A percentile compares a stretch with the other conserved stretches of the same genome.
Conservation (phyloP, 2,329 filamentous ascomycete genomes). For the Scleromitrula shiraiana region DNA sequence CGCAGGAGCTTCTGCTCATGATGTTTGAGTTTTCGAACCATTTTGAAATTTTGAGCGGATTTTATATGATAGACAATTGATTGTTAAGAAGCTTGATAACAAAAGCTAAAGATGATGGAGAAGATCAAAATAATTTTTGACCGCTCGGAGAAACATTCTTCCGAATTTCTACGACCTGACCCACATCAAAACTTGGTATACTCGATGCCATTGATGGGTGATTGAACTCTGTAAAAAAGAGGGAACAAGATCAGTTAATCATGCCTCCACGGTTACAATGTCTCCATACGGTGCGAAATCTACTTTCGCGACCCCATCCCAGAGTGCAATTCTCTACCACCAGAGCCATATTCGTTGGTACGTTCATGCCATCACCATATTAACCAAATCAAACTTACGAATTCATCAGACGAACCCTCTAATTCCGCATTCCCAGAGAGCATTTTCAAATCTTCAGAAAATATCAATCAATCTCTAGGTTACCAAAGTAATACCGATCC, state of each 20-base stretch:
- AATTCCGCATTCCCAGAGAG: background rate
- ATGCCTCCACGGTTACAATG: slow-evolving; percentile 27
- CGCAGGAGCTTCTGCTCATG: slow-evolving; percentile 92
- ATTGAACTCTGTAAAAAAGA: too few species aligned
- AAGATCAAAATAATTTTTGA: slow-evolving; percentile 2
- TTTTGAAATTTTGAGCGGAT: slow-evolving; percentile 38
- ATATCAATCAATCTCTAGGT: too few species aligned
- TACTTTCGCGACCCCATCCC: slow-evolving; percentile 8
- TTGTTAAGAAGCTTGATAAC: background rate
- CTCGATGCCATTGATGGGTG: too few species aligned
- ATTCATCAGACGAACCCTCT: background rate
- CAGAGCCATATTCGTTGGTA: slow-evolving; percentile 19
- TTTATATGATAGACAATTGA: too few species aligned
- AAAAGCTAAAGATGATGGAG: too few species aligned
- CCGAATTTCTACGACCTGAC: too few species aligned
- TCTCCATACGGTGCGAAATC: slow-evolving; percentile 18
- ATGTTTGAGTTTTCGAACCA: slow-evolving; percentile 95
- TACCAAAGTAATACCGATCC: too few species aligned
- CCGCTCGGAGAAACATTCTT: too few species aligned
- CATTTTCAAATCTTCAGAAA: too few species aligned
- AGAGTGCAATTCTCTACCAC: slow-evolving; percentile 24
- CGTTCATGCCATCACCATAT: slow-evolving; percentile 1
- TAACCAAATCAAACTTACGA: background rate
- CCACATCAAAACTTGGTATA: too few species aligned
- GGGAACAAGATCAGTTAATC: slow-evolving; percentile 12